phyloP scores from a whole-genome alignment of 257 asterid genomes.

The Capsicum baccatum region DNA sequence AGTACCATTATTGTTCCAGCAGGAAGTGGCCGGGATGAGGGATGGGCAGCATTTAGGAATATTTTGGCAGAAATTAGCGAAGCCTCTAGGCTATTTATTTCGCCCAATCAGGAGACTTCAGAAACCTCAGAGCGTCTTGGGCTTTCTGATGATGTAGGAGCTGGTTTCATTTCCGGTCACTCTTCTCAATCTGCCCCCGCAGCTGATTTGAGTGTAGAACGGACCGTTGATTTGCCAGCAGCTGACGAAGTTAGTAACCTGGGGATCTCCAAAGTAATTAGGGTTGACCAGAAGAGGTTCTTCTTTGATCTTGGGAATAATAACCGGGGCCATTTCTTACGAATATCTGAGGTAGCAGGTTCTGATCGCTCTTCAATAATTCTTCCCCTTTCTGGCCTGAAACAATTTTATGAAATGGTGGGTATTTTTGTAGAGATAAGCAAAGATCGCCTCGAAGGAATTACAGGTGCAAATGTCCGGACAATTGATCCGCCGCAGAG shows the following conservation, averaged over 20 bases:
- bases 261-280: conserved; percentile 86
- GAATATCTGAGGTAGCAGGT: conserved; percentile 98
- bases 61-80: conserved; percentile 75
- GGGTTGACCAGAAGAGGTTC: conserved; percentile 96
- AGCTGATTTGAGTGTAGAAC: conserved; percentile 29
- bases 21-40: conserved; percentile 91
- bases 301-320: conserved; percentile 98
- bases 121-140: conserved; percentile 79
- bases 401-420: conserved; percentile 90
- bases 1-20: conserved; percentile 99
- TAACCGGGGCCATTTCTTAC: conserved; percentile 91
- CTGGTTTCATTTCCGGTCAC: conserved; percentile 93
- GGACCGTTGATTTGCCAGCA: conserved; percentile 69
- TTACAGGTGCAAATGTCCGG: conserved; percentile 79
- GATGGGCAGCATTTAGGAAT: conserved; percentile 94
- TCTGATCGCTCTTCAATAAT: conserved; percentile 96
- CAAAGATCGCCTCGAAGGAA: conserved; percentile 82
- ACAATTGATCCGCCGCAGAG: conserved; percentile 89
- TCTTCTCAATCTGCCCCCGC: conserved; percentile 71
- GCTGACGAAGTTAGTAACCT: conserved; percentile 61
- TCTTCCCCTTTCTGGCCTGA: conserved; percentile 91
- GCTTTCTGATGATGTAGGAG: conserved; percentile 98
- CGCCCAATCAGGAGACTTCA: conserved; percentile 78
- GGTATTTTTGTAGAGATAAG: conserved; percentile 94
- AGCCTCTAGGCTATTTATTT: conserved; percentile 36